Evolutionary conservation across 78 protist species (phyloP).

Genomic region (Dictyostelium discoideum): dicty_2.7 NC_007091.3:1262501-1263000

Average conservation of each 20-base stretch:
- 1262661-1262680: neutral
- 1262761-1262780: neutral
- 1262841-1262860: neutral
- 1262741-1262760: neutral
- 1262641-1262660: constrained; percentile 16
- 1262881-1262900: neutral
- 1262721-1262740: constrained; percentile 19
- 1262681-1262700: constrained; percentile 44
- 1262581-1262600: constrained; percentile 13
- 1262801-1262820: constrained; percentile 8
- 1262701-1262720: constrained; percentile 37
- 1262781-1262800: neutral
- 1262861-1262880: neutral
- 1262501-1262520: constrained; percentile 19
- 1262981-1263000: constrained; percentile 31
- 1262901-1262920: neutral
- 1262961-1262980: constrained; percentile 52
- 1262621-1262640: neutral
- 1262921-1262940: neutral
- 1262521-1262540: constrained; percentile 34
- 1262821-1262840: constrained; percentile 46
- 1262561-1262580: constrained; percentile 5
- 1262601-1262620: neutral
- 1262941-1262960: neutral
- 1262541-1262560: neutral